These are phyloP conservation scores for Microdochium nivale DNA, from an alignment of 2,329 filamentous ascomycete genomes.

Conservation along the genomic window DNA sequence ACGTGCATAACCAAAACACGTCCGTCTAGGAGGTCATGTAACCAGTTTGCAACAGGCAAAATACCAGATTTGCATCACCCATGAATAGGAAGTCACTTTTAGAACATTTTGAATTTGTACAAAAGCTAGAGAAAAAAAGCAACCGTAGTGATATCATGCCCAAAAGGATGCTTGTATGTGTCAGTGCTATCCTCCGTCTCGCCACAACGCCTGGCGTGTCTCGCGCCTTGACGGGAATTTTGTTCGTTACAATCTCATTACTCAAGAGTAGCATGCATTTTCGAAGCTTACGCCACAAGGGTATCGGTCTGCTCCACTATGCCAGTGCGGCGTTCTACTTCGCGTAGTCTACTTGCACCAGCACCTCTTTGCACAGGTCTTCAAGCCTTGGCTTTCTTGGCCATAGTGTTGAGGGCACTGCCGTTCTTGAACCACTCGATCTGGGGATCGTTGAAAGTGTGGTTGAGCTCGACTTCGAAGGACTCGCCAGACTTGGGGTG, in stretches of 20 bases:
- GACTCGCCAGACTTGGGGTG: conserved; percentile 76
- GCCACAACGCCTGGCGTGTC: neutral
- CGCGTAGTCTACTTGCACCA: neutral
- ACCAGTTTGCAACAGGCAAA: neutral
- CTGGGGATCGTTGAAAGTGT: conserved; percentile 98
- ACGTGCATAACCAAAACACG: too few species aligned
- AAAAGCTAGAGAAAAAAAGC: neutral
- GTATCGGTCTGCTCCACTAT: neutral
- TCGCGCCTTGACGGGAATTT: neutral
- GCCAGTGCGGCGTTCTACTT: neutral
- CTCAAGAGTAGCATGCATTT: neutral
- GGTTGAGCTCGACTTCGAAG: conserved; percentile 76
- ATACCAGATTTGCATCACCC: neutral
- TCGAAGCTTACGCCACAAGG: neutral
- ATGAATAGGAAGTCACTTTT: neutral
- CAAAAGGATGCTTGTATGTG: neutral
- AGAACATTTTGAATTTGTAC: neutral
- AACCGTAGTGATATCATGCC: neutral
- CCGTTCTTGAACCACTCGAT: conserved; percentile 99
- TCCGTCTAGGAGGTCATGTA: too few species aligned
- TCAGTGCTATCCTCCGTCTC: neutral
- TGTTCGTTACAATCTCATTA: neutral
- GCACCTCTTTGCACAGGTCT: neutral
- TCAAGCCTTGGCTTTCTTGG: conserved; percentile 43
- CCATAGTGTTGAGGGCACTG: conserved; percentile 97